Base-by-base conservation (phyloP, 306 rosid species). In the Ormosia semicastrata region DNA sequence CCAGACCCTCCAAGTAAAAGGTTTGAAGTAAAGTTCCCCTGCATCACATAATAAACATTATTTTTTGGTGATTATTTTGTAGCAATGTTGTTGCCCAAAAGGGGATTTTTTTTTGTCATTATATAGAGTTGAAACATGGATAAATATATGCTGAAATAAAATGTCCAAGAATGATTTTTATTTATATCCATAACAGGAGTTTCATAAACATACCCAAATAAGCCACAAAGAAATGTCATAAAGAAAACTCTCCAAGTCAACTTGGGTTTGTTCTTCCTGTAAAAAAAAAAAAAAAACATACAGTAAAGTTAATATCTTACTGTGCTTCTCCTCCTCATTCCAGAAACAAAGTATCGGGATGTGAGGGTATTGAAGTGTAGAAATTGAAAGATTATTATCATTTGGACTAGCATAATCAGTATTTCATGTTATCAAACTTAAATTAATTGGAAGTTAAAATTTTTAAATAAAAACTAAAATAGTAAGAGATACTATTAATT, bases 261-360 rank as follows among this genome's bases (percentile, higher is more conserved):
- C 75, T 86, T 87, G 10, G 90, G 88, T 71, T 82, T 86, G 43
- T 46, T 85, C 3, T 85, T 88, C 86, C 90, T 88, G 87, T 10
- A 66, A 66, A 37, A 8, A 32, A 8, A 32, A 40, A 1, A 7
- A 17, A n/a, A 66, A 3, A 1, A 49, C 34, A 41, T 6, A 6
- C 2, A 11, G 30, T 29, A 53, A 53, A n/a, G 30, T 53, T n/a
- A 52, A 52, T 52, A 14, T n/a, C 18, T 4, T 52, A 4, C 57
- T 13, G 17, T 49, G 54, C 54, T 4, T 4, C 14, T 47, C 17
- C 52, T 49, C 54, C 54, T 49, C 15, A 49, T 49, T 49, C 17
- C 17, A 4, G 54, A 14, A 49, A 49, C 46, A 37, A 41, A 41
- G 46, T 6, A 41, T 41, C 41, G 7, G 41, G 41, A 37, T 37